phyloP scores from a whole-genome alignment of 2,329 filamentous ascomycete genomes.

The Pseudonectria buxi region DNA sequence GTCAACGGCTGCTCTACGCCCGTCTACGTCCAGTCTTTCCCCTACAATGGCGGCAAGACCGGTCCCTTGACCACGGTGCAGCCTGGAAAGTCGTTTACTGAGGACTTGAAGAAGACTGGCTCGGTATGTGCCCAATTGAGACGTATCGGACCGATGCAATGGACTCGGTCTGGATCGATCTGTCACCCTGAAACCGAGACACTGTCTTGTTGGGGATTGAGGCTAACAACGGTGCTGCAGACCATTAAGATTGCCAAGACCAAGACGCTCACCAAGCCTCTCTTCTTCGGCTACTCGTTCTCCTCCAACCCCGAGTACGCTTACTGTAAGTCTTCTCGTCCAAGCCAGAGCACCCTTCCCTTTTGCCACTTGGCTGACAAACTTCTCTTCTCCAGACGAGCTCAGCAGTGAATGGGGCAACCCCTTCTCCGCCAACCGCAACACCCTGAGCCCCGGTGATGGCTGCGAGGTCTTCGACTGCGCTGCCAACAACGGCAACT shows the following conservation, averaged over 20 bases:
- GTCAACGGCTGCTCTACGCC: slow-evolving; percentile 27
- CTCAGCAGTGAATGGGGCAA: slow-evolving; percentile 34
- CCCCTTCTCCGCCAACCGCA: slow-evolving; percentile 31
- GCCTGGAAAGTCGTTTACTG: slow-evolving; percentile 28
- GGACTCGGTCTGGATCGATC: not conserved
- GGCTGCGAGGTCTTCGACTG: slow-evolving; percentile 36
- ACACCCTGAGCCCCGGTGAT: slow-evolving; percentile 29
- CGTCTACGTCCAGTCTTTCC: slow-evolving; percentile 33
- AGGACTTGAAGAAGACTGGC: slow-evolving; percentile 28
- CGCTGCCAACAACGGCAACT: slow-evolving; percentile 25
- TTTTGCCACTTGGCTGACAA: no score
- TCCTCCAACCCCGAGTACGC: slow-evolving; percentile 27
- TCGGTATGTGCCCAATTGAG: slow-evolving; percentile 25
- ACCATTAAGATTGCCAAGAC: slow-evolving; percentile 36
- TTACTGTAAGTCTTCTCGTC: slow-evolving; percentile 31
- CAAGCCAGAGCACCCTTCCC: no score
- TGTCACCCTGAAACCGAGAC: not conserved
- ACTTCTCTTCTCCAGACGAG: slow-evolving; percentile 29
- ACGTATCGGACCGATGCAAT: no score
- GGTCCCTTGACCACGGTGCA: slow-evolving; percentile 27
- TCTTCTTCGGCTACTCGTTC: slow-evolving; percentile 39
- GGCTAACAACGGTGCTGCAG: slow-evolving; percentile 12
- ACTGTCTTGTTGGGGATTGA: not conserved
- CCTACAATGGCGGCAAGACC: slow-evolving; percentile 24
- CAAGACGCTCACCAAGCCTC: slow-evolving; percentile 28